Percentiles rank a stretch among this genome's conserved stretches.
phyloP scores from a whole-genome alignment of 179 eudicot genomes.

The Carnegiea gigantea region DNA sequence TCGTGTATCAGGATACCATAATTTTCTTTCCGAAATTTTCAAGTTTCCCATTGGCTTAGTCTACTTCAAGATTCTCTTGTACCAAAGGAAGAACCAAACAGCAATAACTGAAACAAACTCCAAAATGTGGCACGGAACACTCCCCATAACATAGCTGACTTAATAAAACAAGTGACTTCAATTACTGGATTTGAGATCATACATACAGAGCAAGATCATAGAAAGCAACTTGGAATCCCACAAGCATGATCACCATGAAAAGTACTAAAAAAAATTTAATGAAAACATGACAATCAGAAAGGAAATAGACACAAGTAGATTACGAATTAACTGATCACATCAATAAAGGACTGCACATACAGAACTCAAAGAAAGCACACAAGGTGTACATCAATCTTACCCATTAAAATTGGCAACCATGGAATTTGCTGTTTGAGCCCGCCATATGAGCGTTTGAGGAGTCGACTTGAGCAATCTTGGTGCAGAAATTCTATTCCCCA shows the following conservation, averaged over 20 bases:
- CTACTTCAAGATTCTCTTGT: background rate
- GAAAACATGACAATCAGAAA: too few relatives aligned
- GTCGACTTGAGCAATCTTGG: conserved; percentile 85
- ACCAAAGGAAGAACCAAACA: background rate
- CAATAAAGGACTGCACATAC: background rate
- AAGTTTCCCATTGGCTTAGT: background rate
- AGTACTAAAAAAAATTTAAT: background rate
- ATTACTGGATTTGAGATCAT: background rate
- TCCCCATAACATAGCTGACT: background rate
- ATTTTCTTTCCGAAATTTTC: background rate
- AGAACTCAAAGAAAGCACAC: background rate
- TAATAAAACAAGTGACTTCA: background rate
- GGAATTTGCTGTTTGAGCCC: conserved; percentile 67
- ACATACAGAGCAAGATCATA: background rate
- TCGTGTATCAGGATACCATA: too few relatives aligned
- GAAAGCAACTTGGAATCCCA: too few relatives aligned
- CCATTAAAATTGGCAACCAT: conserved; percentile 91
- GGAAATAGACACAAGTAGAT: background rate
- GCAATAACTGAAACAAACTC: background rate
- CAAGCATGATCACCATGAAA: too few relatives aligned
- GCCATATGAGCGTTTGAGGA: conserved; percentile 91
- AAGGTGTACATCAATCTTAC: conserved; percentile 38
- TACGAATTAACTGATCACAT: background rate
- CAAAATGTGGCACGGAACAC: background rate
- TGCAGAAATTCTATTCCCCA: conserved; percentile 86